phyloP scores from a whole-genome alignment of 305 asterid genomes.

The Euphrasia arctica region DNA sequence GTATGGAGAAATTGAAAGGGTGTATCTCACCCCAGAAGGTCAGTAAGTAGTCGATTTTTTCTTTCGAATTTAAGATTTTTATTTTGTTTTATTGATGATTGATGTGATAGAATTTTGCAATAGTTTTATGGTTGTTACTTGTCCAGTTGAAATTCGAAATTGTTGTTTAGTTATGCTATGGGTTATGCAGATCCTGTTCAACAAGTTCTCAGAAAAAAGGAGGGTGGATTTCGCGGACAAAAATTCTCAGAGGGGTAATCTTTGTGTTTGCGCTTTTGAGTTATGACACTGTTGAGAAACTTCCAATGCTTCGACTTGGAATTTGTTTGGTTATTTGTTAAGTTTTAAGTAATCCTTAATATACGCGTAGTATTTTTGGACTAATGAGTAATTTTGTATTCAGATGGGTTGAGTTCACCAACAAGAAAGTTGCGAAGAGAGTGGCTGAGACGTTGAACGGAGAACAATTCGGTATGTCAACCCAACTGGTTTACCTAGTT shows the following conservation, averaged over 20 bases:
- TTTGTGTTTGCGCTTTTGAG: no score
- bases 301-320: neutral
- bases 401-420: conserved; percentile 90
- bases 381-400: conserved; percentile 1
- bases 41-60: neutral
- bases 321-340: neutral
- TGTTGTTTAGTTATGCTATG: neutral
- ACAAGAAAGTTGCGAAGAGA: conserved; percentile 81
- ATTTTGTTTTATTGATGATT: no score
- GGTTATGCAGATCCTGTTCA: conserved; percentile 50
- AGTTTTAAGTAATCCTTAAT: neutral
- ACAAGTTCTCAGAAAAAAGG: conserved; percentile 53
- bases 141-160: neutral
- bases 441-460: conserved; percentile 85
- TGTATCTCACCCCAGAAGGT: conserved; percentile 87
- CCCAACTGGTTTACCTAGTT: conserved; percentile 1
- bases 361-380: neutral
- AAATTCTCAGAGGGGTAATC: conserved; percentile 83
- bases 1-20: conserved; percentile 70
- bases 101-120: no score
- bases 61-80: neutral
- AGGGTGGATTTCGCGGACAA: conserved; percentile 78
- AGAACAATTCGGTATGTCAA: conserved; percentile 64
- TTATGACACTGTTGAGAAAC: neutral
- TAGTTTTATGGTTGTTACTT: neutral